Evolutionary conservation across 495 filamentous ascomycete species (phyloP), one percentile per base, ranked within the genome.

Genomic region (Xeromyces bisporus): DNA sequence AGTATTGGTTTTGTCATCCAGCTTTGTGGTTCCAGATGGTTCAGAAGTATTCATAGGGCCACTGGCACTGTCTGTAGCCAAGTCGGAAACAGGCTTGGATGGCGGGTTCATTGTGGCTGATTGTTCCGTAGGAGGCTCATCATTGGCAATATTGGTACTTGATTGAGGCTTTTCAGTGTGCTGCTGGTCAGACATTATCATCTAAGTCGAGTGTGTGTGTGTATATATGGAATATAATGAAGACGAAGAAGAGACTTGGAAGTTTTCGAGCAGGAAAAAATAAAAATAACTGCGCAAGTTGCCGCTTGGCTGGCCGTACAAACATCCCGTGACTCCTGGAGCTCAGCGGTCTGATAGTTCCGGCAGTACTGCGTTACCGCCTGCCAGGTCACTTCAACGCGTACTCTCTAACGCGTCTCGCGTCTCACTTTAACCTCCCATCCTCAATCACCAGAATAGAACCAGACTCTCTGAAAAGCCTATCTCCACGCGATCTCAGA

Each of bases 41-140:
- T 46, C 36, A 4, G 54, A 51, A 15, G 56, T 59, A 31, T 58
- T 56, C 41, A 60, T 60, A 32, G 58, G 61, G 47, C 61, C 55
- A 31, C 51, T 60, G 24, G 44, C 55, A 44, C 48, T 44, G 31
- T 60, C 59, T 27, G 40, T 38, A 35, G 20, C 20, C 4, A 21
- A 9, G 20, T 21, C 20, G 20, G 20, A 9, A 21, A 21, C 20
- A 5, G 50, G 41, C 36, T 50, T 27, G 29, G 51, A 49, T 46
- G 53, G 50, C 46, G 55, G 51, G 36, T 57, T 49, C 31, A 37
- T 44, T 32, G 38, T 41, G 35, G 38, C 37, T 27, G 50, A 36
- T 15, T 32, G 38, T 28, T 50, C 50, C 6, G 33, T 27, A 21
- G 40, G 41, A 34, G 44, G 40, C 10, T 33, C 47, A 14, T 52